Evolutionary conservation across 2,329 filamentous ascomycete species (phyloP), one percentile per base, ranked within the genome.

Genomic region (Tolypocladium inflatum): DNA sequence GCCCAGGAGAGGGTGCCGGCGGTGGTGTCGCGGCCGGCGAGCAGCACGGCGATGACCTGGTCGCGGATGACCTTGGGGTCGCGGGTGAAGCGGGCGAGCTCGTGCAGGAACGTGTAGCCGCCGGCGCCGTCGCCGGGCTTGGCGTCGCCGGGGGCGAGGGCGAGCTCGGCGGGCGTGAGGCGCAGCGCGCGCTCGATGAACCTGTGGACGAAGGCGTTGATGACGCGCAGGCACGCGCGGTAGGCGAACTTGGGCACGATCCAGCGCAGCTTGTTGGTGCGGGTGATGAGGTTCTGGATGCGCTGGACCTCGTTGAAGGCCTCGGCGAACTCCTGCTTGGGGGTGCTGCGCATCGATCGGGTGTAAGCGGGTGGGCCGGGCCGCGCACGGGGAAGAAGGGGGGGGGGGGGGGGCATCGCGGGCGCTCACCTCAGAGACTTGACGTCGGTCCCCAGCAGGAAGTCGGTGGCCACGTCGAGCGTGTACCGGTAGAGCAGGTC

Each of bases 1-100:
- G 83, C 79, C 87, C 91, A 96, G 0, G 86, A 88, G 0, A 97
- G 79, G 0, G 89, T 91, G 19, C 80, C 83, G 37, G 91, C 91
- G 0, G 92, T 97, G 17, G 92, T 96, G 71, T 97, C 92, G 43
- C 89, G 83, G 15, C 90, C 91, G 1, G 92, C 92, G 19, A 97
- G 82, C 3, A 97, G 81, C 13, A 96, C 82, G 51, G 88, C 86
- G 19, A 94, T 81, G 54, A 96, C 78, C 72, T 97, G 91, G 72
- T 96, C 91, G 39, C 91, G 89, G 17, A 97, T 80, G 4, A 91
- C 82, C 57, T 79, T 81, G 58, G 78, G 78, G 67, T 88, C 83
- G 39, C 89, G 84, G 0, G 91, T 96, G 75, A 90, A 92, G 43
- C 81, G 80, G 51, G 91, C 90, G 2, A 97, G 82, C 37, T 90